These are phyloP conservation scores for Cinchona pubescens DNA, from an alignment of 257 asterid genomes.

Conservation along the genomic window DNA sequence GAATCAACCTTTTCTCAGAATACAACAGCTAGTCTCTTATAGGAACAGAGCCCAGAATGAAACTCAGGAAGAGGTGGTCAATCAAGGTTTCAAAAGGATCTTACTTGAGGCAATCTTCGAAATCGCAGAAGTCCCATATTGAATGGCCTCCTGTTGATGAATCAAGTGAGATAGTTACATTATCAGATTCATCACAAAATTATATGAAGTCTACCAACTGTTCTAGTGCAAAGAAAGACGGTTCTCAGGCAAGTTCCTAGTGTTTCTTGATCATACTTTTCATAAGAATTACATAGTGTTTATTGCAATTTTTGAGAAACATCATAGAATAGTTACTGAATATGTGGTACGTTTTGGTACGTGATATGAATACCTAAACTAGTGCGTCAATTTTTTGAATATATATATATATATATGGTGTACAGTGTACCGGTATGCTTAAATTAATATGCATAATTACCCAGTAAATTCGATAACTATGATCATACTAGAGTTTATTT, in stretches of 20 bases:
- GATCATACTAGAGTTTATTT: no score
- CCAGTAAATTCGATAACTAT: no score
- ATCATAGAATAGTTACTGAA: no score
- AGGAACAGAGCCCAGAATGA: slow-evolving; percentile 25
- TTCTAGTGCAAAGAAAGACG: slow-evolving; percentile 44
- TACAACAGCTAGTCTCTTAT: no score
- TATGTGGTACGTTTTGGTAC: no score
- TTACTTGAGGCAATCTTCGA: slow-evolving; percentile 23
- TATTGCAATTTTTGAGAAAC: neutral
- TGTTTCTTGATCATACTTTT: slow-evolving; percentile 6
- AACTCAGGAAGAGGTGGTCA: slow-evolving; percentile 24
- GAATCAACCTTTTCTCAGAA: slow-evolving; percentile 28
- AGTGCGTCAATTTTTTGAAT: no score
- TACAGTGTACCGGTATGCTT: no score
- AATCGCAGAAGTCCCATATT: slow-evolving; percentile 22
- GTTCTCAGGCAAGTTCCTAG: slow-evolving; percentile 43
- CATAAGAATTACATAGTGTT: neutral
- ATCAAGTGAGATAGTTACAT: slow-evolving; percentile 28
- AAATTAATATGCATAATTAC: no score
- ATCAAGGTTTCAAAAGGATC: slow-evolving; percentile 26
- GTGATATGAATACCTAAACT: no score
- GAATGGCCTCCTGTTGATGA: slow-evolving; percentile 24
- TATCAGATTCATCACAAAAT: slow-evolving; percentile 56
- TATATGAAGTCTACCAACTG: slow-evolving; percentile 36
- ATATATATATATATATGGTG: no score